A percentile compares a stretch with the other conserved stretches of the same genome.
phyloP scores from a whole-genome alignment of 441 rosid genomes.

The Raphanus hybrid region DNA sequence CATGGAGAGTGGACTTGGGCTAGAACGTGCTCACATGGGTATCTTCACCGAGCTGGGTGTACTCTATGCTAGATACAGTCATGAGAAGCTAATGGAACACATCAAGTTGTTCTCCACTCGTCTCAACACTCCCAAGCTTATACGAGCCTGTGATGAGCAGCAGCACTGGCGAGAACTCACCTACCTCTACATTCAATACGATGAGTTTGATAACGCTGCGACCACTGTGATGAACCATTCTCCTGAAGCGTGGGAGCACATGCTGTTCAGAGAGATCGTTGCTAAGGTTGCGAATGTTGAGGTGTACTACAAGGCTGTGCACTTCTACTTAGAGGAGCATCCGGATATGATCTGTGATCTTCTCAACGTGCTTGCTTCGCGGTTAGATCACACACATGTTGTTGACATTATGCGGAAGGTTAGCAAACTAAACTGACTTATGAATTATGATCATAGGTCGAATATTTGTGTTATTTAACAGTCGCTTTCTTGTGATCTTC shows the following conservation, averaged over 20 bases:
- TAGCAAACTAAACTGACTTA: conserved; percentile 8
- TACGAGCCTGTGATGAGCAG: conserved; percentile 98
- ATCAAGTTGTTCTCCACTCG: conserved; percentile 89
- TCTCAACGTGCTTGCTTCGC: conserved; percentile 90
- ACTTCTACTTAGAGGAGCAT: conserved; percentile 98
- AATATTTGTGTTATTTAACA: neutral
- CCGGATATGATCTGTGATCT: conserved; percentile 97
- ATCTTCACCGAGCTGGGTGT: conserved; percentile 99
- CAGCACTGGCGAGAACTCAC: conserved; percentile 96
- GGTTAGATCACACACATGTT: conserved; percentile 97
- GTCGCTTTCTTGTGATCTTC: conserved; percentile 34
- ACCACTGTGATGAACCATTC: conserved; percentile 99
- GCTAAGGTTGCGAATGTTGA: conserved; percentile 99
- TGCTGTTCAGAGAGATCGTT: conserved; percentile 94
- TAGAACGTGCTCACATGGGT: conserved; percentile 99
- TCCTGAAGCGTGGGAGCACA: conserved; percentile 99
- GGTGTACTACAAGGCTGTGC: conserved; percentile 96
- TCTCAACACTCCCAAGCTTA: conserved; percentile 69
- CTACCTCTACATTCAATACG: neutral
- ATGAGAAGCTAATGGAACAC: conserved; percentile 99
- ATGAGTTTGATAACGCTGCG: conserved; percentile 90
- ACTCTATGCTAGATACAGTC: conserved; percentile 95
- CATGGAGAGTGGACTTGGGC: conserved; percentile 99
- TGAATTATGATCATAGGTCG: neutral
- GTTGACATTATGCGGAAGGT: conserved; percentile 99